A percentile compares a stretch with the other conserved stretches of the same genome.
Evolutionary conservation across 148 eudicot species (phyloP).

Genomic region (Rhododendron williamsianum): DNA sequence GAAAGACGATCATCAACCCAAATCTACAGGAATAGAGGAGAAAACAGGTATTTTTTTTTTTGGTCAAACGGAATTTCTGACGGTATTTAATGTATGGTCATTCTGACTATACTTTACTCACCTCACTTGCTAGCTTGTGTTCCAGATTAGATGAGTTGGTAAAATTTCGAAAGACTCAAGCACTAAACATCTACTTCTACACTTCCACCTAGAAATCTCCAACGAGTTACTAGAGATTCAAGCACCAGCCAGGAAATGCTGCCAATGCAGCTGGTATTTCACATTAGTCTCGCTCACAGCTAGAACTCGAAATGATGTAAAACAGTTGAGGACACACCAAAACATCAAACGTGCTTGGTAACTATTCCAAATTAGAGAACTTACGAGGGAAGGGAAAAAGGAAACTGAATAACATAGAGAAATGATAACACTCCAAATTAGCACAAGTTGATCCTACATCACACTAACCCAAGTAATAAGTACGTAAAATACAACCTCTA

Average conservation of each 20-base stretch:
- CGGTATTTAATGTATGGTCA: too few relatives aligned
- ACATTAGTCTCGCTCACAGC: background rate
- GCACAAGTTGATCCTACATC: constrained; percentile 33
- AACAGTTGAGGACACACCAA: background rate
- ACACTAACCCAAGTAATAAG: constrained; percentile 9
- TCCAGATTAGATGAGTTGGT: background rate
- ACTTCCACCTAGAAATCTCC: background rate
- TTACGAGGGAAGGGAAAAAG: background rate
- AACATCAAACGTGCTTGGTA: background rate
- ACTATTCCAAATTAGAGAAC: background rate
- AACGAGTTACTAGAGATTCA: background rate
- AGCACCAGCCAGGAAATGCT: background rate
- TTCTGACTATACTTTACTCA: background rate
- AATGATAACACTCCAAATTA: constrained; percentile 30
- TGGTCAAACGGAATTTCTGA: too few relatives aligned
- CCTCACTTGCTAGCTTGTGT: background rate
- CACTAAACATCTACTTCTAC: background rate
- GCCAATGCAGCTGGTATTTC: background rate
- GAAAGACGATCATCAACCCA: background rate
- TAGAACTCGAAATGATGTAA: background rate
- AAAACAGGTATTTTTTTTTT: too few relatives aligned
- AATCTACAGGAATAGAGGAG: background rate
- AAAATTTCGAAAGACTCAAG: background rate
- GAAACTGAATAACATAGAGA: background rate
- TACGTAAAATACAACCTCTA: constrained; percentile 38